Evolutionary conservation across 768 basidiomycete genomes (phyloP).

Genomic region (Lepiota brunneoincarnata): DNA sequence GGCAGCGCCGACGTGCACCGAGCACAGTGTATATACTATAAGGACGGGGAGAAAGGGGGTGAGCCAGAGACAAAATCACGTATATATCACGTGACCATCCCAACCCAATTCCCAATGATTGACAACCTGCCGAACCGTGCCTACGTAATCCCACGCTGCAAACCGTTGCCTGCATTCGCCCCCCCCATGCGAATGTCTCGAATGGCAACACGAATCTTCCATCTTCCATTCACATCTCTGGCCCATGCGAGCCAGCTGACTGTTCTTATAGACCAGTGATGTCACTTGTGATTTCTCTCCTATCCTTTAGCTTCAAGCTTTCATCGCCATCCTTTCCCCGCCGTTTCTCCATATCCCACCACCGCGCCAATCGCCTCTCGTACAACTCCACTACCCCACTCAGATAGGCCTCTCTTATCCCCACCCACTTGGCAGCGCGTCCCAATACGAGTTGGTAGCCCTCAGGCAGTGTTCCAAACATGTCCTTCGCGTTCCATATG

Average conservation of each 20-base stretch:
- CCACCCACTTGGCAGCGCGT: constrained; percentile 52
- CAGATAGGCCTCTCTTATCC: constrained; percentile 52
- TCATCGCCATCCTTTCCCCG: constrained; percentile 4
- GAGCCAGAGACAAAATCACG: constrained; percentile 1
- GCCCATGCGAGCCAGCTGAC: background rate
- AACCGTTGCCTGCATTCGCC: background rate
- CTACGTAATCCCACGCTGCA: background rate
- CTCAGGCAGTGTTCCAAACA: constrained; percentile 52
- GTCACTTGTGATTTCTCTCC: background rate
- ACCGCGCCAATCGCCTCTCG: constrained; percentile 59
- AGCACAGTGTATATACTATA: background rate
- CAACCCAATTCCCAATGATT: background rate
- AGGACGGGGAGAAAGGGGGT: background rate
- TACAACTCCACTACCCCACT: constrained; percentile 56
- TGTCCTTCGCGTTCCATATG: constrained; percentile 68
- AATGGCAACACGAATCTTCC: background rate
- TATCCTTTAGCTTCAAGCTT: background rate
- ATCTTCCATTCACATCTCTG: background rate
- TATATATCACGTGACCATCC: background rate
- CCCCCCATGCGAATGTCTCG: background rate
- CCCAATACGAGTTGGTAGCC: constrained; percentile 51
- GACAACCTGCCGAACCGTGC: background rate
- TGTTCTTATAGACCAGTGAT: background rate
- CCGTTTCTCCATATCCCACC: constrained; percentile 36
- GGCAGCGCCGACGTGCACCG: background rate